These are phyloP conservation scores for Pezicula radicicola DNA, from an alignment of 2,329 filamentous ascomycete genomes.

Conservation along the genomic window DNA sequence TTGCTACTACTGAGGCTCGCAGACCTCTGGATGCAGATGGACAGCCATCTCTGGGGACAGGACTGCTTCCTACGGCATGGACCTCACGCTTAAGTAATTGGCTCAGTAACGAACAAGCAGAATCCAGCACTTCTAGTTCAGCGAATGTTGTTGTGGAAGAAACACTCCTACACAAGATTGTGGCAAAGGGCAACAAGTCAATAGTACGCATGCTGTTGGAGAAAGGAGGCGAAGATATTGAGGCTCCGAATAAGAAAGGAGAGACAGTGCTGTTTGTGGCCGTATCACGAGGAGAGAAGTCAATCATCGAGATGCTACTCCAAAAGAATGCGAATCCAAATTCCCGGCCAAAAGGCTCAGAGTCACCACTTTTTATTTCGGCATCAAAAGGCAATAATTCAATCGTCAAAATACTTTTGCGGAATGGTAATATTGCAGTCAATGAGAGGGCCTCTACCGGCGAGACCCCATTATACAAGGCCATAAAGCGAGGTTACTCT, in stretches of 20 bases:
- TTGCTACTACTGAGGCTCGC: neutral
- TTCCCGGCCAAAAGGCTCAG: neutral
- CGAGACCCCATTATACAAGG: conserved; percentile 7
- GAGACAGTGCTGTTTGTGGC: conserved; percentile 7
- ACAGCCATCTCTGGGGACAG: neutral
- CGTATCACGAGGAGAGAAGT: conserved; percentile 5
- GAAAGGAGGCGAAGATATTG: conserved; percentile 7
- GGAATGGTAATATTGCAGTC: conserved; percentile 1
- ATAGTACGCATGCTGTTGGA: conserved; percentile 4
- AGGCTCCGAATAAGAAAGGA: conserved; percentile 10
- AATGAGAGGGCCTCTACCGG: conserved; percentile 3
- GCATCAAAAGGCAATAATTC: conserved; percentile 1
- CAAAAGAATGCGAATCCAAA: conserved; percentile 7
- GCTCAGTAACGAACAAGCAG: neutral
- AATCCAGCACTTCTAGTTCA: neutral
- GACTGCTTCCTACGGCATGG: neutral
- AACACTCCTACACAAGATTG: conserved; percentile 6
- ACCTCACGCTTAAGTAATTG: neutral
- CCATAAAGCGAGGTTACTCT: conserved; percentile 2
- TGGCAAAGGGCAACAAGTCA: conserved; percentile 7
- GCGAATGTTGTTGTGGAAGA: conserved; percentile 2
- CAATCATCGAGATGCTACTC: conserved; percentile 11
- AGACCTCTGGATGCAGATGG: neutral
- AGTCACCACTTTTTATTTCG: conserved; percentile 5
- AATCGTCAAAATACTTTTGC: conserved; percentile 8